Conservation (phyloP, 2,329 filamentous ascomycete species). For the Dothideomycetidae sp. region DNA sequence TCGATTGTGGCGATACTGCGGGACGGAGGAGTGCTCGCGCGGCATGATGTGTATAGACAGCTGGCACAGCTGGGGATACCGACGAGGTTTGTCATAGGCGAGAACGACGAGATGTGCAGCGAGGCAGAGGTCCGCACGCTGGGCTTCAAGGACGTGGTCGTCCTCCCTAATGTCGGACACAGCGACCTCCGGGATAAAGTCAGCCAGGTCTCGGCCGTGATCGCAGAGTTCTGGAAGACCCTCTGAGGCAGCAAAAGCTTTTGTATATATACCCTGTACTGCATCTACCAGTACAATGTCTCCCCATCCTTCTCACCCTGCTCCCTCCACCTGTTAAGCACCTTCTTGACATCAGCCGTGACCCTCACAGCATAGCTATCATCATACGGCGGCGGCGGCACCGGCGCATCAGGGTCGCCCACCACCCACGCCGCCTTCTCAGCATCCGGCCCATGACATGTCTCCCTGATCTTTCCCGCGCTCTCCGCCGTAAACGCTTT, state of each 20-base stretch:
- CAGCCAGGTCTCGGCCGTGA: conserved; percentile 23
- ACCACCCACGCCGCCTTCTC: not conserved
- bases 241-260: too few relatives aligned
- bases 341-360: not conserved
- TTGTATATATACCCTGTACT: not conserved
- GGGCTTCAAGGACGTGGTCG: conserved; percentile 24
- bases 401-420: not conserved
- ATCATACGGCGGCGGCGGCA: too few relatives aligned
- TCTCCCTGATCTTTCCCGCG: not conserved
- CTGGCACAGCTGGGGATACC: conserved; percentile 16
- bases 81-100: conserved; percentile 3
- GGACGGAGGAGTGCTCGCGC: conserved; percentile 32
- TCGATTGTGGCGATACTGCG: conserved; percentile 34
- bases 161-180: conserved; percentile 28
- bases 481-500: not conserved
- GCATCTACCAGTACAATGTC: not conserved
- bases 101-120: conserved; percentile 15
- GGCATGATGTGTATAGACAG: conserved; percentile 21
- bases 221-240: conserved; percentile 22
- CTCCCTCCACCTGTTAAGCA: not conserved
- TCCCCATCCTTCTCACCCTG: not conserved
- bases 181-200: conserved; percentile 26
- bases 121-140: conserved; percentile 21
- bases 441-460: not conserved
- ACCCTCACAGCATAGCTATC: not conserved